Evolutionary conservation across 208 protist species (phyloP), one percentile per base, ranked within the genome.

Genomic region (Vickermania spadyakhi): DNA sequence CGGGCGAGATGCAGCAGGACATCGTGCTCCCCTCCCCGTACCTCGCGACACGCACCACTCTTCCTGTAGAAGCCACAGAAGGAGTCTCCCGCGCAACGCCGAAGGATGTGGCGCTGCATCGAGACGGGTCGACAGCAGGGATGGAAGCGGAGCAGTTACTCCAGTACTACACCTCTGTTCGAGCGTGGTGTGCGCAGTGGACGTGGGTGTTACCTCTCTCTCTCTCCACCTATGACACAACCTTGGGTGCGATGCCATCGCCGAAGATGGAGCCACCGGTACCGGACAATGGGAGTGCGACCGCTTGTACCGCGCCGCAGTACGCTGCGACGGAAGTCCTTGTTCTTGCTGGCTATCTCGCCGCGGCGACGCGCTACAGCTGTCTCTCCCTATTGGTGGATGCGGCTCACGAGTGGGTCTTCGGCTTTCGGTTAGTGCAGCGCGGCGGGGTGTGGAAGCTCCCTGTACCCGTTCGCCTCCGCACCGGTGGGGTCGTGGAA

Each of bases 291-390:
- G n/a, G n/a, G n/a, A n/a, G n/a, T n/a, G n/a, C n/a, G n/a, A n/a
- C n/a, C n/a, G n/a, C n/a, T n/a, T n/a, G n/a, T n/a, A n/a, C n/a
- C n/a, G n/a, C n/a, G n/a, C n/a, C n/a, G n/a, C n/a, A n/a, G n/a
- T n/a, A n/a, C n/a, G n/a, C n/a, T n/a, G n/a, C n/a, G n/a, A n/a
- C n/a, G n/a, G 63, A 66, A 21, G 51, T 86, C 13, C 66, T 87
- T 56, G 59, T 81, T 3, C 56, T 91, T 0, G 84, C 84, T 14
- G 84, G 84, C 4, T 91, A 88, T 59, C 58, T 88, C 11, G 69
- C 70, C 5, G 72, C 77, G 23, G 63, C 84, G 45, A 79, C 84
- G 0, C 49, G 64, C 0, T 68, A 74, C 28, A 77, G 70, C 53
- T 62, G 72, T 26, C 60, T 68, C 0, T 62, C 79, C 1, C 55